Base-by-base conservation (phyloP, 2,329 filamentous ascomycete genomes). In the Escovopsis sp. region DNA sequence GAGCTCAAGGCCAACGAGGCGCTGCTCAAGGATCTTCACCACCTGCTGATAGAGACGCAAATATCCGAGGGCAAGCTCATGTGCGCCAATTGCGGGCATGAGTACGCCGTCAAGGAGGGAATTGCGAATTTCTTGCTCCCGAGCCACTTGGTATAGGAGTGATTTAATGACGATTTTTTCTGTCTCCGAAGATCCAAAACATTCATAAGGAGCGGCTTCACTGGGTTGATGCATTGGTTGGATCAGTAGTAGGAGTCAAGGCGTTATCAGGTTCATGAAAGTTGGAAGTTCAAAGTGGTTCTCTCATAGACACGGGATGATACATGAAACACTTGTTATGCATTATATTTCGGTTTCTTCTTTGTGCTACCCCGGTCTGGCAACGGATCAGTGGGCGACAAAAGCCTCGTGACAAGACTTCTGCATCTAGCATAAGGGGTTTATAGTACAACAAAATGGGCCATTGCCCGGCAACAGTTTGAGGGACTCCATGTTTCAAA, bases 51-150 rank as follows among this genome's bases (percentile, higher is more conserved):
- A 51, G 85, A 96, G 71, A 98, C 91, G 46, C 82, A 87, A 55
- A 84, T 98, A 46, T 73, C 77, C 33, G 84, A 89, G 63, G 91
- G 91, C 3, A 89, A 85, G 63, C 70, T 98, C 49, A 83, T 88
- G 5, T 98, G 91, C 60, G 87, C 77, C 39, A 84, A 83, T 62
- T 98, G 91, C 59, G 85, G 84, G 39, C 89, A 96, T 59, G 85
- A 94, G 67, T 98, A 96, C 63, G 79, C 79, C 45, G 81, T 98
- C 48, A 88, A 91, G 59, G 89, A 98, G 64, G 91, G 91, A 5
- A 94, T 96, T 60, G 86, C 87, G 46, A 96, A 96, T 63, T 98
- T 98, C 56, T 65, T 98, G 58, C 65, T 98, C 52, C 91, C 91
- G 11, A 91, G 83, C 55, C 91, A 98, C 67, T 65, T 98, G 62